Evolutionary conservation across 192 early-diverging fungal genomes (phyloP).

Genomic region (Physocladia obscura): DNA sequence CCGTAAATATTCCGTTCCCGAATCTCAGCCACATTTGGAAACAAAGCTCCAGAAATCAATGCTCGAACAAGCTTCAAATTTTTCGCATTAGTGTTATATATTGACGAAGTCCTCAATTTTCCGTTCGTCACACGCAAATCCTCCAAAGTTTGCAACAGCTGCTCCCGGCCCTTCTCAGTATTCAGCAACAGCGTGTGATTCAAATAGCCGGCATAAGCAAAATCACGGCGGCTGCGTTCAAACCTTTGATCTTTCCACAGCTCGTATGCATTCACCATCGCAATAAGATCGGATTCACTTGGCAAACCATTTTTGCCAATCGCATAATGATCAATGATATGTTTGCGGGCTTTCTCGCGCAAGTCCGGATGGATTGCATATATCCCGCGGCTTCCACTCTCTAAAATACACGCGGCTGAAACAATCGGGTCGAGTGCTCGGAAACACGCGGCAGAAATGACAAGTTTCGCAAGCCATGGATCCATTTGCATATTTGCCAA

Average conservation of each 20-base stretch:
- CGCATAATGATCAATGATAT: conserved; percentile 34
- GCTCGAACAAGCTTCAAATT: conserved; percentile 36
- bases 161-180: conserved; percentile 38
- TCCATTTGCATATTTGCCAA: conserved; percentile 63
- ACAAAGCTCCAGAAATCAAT: conserved; percentile 40
- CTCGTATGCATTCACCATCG: conserved; percentile 36
- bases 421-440: conserved; percentile 72
- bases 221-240: conserved; percentile 20
- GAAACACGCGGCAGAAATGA: conserved; percentile 72
- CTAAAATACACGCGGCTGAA: conserved; percentile 60
- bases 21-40: conserved; percentile 51
- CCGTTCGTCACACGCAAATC: conserved; percentile 29
- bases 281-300: conserved; percentile 44
- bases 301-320: conserved; percentile 1
- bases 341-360: conserved; percentile 35
- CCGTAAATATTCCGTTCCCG: conserved; percentile 43
- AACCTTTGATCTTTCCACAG: conserved; percentile 34
- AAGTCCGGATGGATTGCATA: conserved; percentile 50
- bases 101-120: not conserved
- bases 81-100: not conserved
- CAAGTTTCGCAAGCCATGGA: conserved; percentile 68
- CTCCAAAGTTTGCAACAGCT: conserved; percentile 39
- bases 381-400: conserved; percentile 45
- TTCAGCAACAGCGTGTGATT: conserved; percentile 35
- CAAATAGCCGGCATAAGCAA: conserved; percentile 35